Evolutionary conservation across 225 moss, liverwort and hornwort genomes (phyloP).

Genomic region (Asterella californica): DNA sequence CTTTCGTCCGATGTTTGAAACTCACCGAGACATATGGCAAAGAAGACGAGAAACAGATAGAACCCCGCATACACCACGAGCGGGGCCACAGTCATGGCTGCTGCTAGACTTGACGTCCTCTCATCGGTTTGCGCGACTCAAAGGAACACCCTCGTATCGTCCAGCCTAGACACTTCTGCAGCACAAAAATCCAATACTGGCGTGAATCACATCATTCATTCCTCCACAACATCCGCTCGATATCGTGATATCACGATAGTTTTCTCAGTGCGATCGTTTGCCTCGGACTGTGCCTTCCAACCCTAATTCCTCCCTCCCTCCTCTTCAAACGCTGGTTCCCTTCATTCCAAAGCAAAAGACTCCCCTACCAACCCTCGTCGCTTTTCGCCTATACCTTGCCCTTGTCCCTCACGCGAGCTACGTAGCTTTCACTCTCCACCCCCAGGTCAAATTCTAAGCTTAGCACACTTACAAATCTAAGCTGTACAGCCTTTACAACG

Average conservation of each 20-base stretch:
- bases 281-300: background rate
- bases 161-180: background rate
- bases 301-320: background rate
- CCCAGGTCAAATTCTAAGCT: no score
- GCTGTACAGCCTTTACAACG: no score
- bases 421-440: no score
- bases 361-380: background rate
- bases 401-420: no score
- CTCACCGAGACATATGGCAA: conserved; percentile 74
- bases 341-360: background rate
- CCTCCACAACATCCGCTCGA: background rate
- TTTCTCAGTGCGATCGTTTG: background rate
- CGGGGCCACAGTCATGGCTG: conserved; percentile 75
- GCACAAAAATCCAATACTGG: background rate
- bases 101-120: conserved; percentile 12
- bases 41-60: conserved; percentile 88
- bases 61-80: conserved; percentile 85
- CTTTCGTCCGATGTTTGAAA: background rate
- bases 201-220: background rate
- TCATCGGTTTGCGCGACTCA: conserved; percentile 4
- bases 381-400: background rate
- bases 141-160: background rate
- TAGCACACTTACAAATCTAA: no score
- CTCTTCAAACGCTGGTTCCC: background rate
- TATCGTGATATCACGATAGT: background rate